Evolutionary conservation across 805 yeast genomes (phyloP), one percentile per base, ranked within the genome.

Genomic region (Metschnikowia lachancei): DNA sequence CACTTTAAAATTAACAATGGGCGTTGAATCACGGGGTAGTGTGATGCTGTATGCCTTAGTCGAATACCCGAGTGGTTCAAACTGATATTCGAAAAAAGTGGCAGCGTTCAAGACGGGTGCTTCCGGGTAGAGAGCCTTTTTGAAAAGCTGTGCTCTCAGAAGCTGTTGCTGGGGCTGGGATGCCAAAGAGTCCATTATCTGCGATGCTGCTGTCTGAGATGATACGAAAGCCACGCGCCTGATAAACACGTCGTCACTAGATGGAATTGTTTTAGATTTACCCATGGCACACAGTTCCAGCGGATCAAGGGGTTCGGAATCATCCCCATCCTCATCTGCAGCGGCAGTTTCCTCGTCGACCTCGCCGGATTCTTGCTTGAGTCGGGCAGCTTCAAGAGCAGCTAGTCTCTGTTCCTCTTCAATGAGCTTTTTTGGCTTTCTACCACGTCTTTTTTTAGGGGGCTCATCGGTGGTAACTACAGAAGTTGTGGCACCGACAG

Each of bases 1-100:
- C 41, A 70, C 73, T 51, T 75, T 70, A 42, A 82, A 63, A 22
- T 69, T 63, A 1, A 81, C 72, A 29, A 74, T 72, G 33, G 78
- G 75, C 36, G 67, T 65, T 13, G 68, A 46, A 35, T 70, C 74
- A 11, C 70, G 61, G 11, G 84, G 82, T 43, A 82, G 61, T 13
- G 70, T 67, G 19, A 80, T 51, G 5, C 81, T 54, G 54, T 68
- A 76, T 10, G 74, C 67, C 14, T 66, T 58, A 1, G 69, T 61
- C 17, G 64, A 65, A 43, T 62, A 61, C 36, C 61, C 65, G 26
- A 65, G 53, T 13, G 80, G 72, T 17, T 64, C 64, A 34, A 72
- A 63, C 41, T 59, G 59, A 53, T 68, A 71, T 32, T 71, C 73
- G 49, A 70, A 67, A 41, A 70, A 55, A 13, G 56, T 43, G 17